Evolutionary conservation across 257 asterid species (phyloP).

Genomic region (Haberlea rhodopensis): DNA sequence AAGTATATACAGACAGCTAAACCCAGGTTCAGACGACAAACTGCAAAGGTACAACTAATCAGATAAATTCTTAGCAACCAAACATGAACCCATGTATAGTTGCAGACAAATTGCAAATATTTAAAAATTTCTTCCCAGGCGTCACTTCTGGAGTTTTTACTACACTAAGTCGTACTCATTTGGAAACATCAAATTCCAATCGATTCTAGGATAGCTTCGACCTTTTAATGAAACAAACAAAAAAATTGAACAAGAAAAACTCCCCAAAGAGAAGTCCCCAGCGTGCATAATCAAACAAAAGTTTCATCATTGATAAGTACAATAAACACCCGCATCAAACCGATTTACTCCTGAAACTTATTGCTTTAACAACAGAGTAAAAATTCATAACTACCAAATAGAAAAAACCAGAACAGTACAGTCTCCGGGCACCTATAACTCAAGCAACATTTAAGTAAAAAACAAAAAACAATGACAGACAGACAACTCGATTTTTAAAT

Average conservation of each 20-base stretch:
- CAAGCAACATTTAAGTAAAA: neutral
- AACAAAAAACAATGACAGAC: neutral
- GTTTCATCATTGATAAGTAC: too few relatives aligned
- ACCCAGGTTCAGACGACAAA: slow-evolving; percentile 31
- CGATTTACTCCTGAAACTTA: neutral
- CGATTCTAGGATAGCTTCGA: neutral
- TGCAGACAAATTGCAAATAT: neutral
- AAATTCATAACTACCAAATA: too few relatives aligned
- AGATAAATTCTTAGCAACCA: neutral
- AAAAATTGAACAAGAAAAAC: neutral
- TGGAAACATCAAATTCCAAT: neutral
- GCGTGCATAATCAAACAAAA: neutral
- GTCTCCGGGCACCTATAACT: neutral
- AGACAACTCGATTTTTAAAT: neutral
- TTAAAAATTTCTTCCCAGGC: neutral
- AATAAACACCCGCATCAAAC: too few relatives aligned
- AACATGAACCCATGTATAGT: neutral
- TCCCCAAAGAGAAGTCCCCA: neutral
- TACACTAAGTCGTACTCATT: neutral
- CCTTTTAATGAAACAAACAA: neutral
- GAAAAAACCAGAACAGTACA: neutral
- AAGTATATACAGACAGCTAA: slow-evolving; percentile 29
- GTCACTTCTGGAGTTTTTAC: neutral
- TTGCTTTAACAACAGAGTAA: too few relatives aligned
- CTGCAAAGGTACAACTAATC: slow-evolving; percentile 28